These are phyloP conservation scores for Camelina hispida DNA, from an alignment of 345 rosid species.

Conservation along the genomic window DNA sequence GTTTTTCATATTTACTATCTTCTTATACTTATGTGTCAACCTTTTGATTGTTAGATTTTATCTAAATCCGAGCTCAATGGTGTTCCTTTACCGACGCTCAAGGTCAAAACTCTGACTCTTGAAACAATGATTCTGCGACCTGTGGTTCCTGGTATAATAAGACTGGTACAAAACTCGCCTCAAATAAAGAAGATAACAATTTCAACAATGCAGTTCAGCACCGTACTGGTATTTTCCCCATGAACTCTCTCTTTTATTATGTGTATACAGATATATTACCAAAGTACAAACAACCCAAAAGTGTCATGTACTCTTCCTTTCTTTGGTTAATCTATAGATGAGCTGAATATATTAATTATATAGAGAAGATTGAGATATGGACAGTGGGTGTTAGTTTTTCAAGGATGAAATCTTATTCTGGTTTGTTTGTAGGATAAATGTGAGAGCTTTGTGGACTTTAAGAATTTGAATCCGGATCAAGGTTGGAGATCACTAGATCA, in stretches of 20 bases:
- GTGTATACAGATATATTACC: background rate
- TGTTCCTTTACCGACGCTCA: slow-evolving; percentile 28
- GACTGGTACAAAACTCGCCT: slow-evolving; percentile 43
- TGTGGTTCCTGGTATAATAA: slow-evolving; percentile 40
- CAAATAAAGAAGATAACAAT: slow-evolving; percentile 39
- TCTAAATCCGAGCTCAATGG: slow-evolving; percentile 23
- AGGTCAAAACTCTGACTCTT: slow-evolving; percentile 34
- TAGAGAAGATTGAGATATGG: background rate
- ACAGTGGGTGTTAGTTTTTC: background rate
- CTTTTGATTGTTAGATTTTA: slow-evolving; percentile 28
- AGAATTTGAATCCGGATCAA: too few species aligned
- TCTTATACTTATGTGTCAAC: too few species aligned
- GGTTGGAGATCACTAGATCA: too few species aligned
- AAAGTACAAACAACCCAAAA: background rate
- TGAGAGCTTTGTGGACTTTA: background rate
- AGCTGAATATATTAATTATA: background rate
- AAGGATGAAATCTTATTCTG: background rate
- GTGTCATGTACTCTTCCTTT: background rate
- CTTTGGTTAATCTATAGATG: background rate
- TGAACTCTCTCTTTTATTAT: background rate
- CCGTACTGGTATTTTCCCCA: background rate
- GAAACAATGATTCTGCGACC: slow-evolving; percentile 36
- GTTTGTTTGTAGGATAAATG: background rate
- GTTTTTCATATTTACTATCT: background rate
- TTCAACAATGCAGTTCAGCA: background rate